Evolutionary conservation across 2,329 filamentous ascomycete species (phyloP), one percentile per base, ranked within the genome.

Genomic region (Botryotinia convoluta): DNA sequence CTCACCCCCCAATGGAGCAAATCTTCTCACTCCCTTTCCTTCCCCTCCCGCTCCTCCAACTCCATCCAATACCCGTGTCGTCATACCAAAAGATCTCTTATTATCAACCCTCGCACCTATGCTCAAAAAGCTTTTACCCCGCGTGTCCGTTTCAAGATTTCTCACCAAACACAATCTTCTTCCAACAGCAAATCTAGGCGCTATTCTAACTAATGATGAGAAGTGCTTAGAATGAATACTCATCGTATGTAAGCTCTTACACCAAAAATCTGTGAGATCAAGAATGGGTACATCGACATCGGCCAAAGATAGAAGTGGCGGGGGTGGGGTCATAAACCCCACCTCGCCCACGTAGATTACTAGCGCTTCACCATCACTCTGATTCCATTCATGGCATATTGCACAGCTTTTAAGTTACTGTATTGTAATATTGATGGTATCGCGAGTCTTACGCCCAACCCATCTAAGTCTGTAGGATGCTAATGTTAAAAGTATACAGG

Each of bases 1-100:
- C 10, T 81, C 82, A 32, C 81, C 79, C 73, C 83, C 84, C 67
- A 92, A 81, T 18, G 90, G 89, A 61, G 88, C 87, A 78, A 92
- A 92, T 45, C 84, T 85, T 76, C 84, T 76, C 26, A 77, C 35
- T n/a, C 32, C 8, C 39, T 26, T 26, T 35, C n/a, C n/a, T 44
- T 10, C 20, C 7, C 32, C 44, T n/a, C n/a, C 51, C 37, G 4
- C 32, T 12, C 37, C 51, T 35, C 37, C 51, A 32, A 2, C 37
- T 42, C 7, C 35, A 62, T 18, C 60, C 10, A 16, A 67, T 37
- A 44, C 22, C 16, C 64, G 32, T 37, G 45, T 51, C 32, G 39
- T 64, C 61, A 64, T 64, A 64, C n/a, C n/a, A 18, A 64, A 64
- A 6, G n/a, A 1, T 22, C 61, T 45, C n/a, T 45, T 45, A 32